Evolutionary conservation across 2,329 filamentous ascomycete genomes (phyloP).

Genomic region (Trichoderma hamatum): DNA sequence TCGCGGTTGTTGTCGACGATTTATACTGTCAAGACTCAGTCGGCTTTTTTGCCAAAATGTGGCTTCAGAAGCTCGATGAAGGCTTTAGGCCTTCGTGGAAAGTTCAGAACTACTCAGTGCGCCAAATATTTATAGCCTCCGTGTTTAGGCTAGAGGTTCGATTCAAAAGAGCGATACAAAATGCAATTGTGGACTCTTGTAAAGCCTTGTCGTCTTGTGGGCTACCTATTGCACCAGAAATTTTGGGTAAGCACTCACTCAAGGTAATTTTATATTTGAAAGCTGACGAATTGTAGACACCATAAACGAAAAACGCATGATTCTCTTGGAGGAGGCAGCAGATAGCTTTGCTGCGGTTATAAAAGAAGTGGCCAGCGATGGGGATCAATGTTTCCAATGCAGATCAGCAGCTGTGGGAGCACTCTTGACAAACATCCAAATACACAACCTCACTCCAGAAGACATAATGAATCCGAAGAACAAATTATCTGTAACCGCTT

Average conservation of each 20-base stretch:
- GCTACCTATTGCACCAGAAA: neutral
- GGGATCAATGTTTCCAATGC: neutral
- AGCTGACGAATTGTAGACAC: neutral
- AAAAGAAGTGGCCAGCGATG: neutral
- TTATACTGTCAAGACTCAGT: conserved; percentile 30
- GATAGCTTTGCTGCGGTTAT: too few species aligned
- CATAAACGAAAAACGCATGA: too few species aligned
- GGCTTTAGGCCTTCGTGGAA: too few species aligned
- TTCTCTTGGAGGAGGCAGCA: too few species aligned
- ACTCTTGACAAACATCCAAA: neutral
- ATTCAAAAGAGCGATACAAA: neutral
- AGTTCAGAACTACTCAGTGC: too few species aligned
- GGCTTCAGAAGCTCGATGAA: conserved; percentile 23
- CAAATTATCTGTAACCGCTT: neutral
- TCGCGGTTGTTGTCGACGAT: conserved; percentile 30
- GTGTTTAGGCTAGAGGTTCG: neutral
- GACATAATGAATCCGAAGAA: neutral
- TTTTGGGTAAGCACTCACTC: neutral
- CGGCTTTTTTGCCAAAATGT: conserved; percentile 25
- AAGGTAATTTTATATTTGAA: neutral
- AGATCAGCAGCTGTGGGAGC: neutral
- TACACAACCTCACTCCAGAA: neutral
- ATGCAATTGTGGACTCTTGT: neutral
- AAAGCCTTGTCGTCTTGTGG: neutral
- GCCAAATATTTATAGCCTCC: conserved; percentile 27